Evolutionary conservation across 177 flowering plant genomes (phyloP), one percentile per base, ranked within the genome.

Genomic region (Vitis hybrid): DNA sequence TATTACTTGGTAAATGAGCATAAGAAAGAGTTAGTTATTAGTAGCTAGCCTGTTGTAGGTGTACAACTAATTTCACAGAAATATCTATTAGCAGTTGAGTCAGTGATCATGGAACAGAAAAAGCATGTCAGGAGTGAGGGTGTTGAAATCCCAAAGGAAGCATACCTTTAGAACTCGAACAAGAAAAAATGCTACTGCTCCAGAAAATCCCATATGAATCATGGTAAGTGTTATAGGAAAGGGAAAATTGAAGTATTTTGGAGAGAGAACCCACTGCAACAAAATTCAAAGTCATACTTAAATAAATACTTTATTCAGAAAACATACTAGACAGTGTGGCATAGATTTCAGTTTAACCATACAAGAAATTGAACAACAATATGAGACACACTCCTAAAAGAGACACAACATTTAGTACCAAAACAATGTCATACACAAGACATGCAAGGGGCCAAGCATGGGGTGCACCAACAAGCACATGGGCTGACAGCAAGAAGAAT

Each of bases 171-270:
- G 75, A 55, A 96, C 94, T 49, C 97, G 98, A 60, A 94, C 80
- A 64, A 96, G 94, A 68, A 89, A 47, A 78, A 96, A 94, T 50
- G 97, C 92, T 33, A 96, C 93, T 14, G 71, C 66, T 20, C 94
- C 95, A 64, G 99, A 96, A 79, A 96, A 96, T 14, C 92, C 97
- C 99, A 96, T 96, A 77, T 96, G 99, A 76, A 96, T 90, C 98
- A 96, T 94, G 10, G 99, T 96, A 59, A 96, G 91, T 31, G 98
- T 92, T 47, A 96, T 91, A 4, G 98, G 99, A 49, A 88, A 76
- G 18, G 99, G 97, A 78, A 96, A 96, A 74, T 92, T 88, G 88
- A 96, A 94, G 84, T 96, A 92, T 68, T 92, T 92, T 60, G 97
- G 95, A 70, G 99, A 96, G 28, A 96, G 95, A 61, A 96, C 97